phyloP scores from a whole-genome alignment of 768 basidiomycete species.

The Strobilomyces echinocephalus region DNA sequence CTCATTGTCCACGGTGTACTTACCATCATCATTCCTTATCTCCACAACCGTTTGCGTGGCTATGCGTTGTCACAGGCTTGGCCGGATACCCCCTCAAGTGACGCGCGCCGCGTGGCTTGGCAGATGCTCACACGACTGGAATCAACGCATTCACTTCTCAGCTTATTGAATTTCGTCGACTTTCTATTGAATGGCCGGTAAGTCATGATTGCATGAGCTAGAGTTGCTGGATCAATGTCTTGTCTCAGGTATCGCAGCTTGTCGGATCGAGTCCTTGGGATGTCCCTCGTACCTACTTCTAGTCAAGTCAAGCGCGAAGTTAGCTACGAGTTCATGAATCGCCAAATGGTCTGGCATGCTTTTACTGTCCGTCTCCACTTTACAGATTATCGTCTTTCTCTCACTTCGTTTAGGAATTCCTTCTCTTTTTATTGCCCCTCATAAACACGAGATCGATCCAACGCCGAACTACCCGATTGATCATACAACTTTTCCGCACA shows the following conservation, averaged over 20 bases:
- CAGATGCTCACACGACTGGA: constrained; percentile 60
- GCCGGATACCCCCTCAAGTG: constrained; percentile 85
- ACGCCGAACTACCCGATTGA: constrained; percentile 44
- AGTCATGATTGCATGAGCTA: constrained; percentile 24
- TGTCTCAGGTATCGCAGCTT: constrained; percentile 77
- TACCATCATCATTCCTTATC: constrained; percentile 73
- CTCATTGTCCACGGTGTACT: constrained; percentile 66
- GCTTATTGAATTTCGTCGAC: constrained; percentile 69
- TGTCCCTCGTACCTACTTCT: constrained; percentile 71
- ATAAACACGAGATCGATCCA: constrained; percentile 65
- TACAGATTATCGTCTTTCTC: not conserved
- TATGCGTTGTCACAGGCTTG: constrained; percentile 81
- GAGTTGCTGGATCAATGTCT: constrained; percentile 1
- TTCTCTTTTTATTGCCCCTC: constrained; percentile 86
- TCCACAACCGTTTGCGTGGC: constrained; percentile 67
- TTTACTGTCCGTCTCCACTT: constrained; percentile 68
- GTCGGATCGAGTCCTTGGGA: constrained; percentile 68
- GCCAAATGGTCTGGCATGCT: constrained; percentile 99
- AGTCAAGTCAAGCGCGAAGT: constrained; percentile 73
- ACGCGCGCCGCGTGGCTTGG: constrained; percentile 73
- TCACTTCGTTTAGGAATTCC: constrained; percentile 73
- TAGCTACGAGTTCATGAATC: constrained; percentile 98
- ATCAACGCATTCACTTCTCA: constrained; percentile 56
- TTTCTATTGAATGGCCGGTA: constrained; percentile 89
- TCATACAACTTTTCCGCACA: constrained; percentile 28